A percentile compares a stretch with the other conserved stretches of the same genome.
Conservation (phyloP, 148 eudicot genomes). For the Pouteria glomerata region DNA sequence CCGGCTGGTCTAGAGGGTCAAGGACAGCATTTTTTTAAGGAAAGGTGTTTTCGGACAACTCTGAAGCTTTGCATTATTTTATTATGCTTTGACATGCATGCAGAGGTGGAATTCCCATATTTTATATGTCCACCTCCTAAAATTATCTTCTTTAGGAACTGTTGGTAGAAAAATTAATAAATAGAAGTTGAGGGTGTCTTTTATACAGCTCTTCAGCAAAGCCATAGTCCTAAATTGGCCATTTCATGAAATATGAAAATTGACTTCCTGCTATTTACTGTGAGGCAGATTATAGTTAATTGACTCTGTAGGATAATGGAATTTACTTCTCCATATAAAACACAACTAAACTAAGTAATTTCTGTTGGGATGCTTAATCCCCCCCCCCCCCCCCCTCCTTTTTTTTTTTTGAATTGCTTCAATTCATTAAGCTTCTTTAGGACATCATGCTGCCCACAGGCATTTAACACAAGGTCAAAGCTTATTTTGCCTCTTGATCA, state of each 20-base stretch:
- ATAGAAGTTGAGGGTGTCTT: not conserved
- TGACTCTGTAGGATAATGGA: not conserved
- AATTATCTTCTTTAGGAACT: not conserved
- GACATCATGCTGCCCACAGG: not conserved
- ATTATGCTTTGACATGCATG: not conserved
- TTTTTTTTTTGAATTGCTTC: not conserved
- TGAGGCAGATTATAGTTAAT: not conserved
- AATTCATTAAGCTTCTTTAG: not conserved
- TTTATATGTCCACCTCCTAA: not conserved
- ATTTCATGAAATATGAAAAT: too few relatives aligned
- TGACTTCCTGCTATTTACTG: not conserved
- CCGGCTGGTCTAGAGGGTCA: not conserved
- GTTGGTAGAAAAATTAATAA: not conserved
- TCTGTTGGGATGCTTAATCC: not conserved
- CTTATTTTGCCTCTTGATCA: not conserved
- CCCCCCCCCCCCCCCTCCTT: not conserved
- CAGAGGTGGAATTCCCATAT: not conserved
- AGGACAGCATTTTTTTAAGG: not conserved
- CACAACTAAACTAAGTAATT: not conserved
- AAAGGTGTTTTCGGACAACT: not conserved
- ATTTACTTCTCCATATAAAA: not conserved
- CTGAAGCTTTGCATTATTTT: not conserved
- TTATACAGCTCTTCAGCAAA: too few relatives aligned
- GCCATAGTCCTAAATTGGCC: too few relatives aligned
- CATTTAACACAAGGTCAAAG: not conserved